A percentile compares a stretch with the other conserved stretches of the same genome.
phyloP scores from a whole-genome alignment of 495 filamentous ascomycete species.

The Aspergillus baeticus region DNA sequence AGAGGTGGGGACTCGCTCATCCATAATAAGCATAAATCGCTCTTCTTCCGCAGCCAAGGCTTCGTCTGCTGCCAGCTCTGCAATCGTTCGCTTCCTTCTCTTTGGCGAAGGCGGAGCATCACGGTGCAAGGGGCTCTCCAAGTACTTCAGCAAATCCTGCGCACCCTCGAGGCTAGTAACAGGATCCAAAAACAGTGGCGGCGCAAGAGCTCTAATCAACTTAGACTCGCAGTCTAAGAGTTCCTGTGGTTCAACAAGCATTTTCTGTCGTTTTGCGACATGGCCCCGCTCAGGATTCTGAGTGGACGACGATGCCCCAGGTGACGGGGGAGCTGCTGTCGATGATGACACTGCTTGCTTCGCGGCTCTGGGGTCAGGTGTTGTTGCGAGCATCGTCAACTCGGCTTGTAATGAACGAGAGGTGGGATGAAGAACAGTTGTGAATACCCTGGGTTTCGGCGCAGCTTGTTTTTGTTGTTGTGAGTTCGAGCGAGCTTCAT shows the following conservation, averaged over 20 bases:
- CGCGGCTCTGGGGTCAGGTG: conserved; percentile 55
- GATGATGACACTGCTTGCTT: conserved; percentile 46
- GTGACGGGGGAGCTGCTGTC: conserved; percentile 55
- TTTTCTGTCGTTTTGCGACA: conserved; percentile 71
- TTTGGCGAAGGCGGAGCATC: conserved; percentile 79
- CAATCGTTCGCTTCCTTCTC: conserved; percentile 86
- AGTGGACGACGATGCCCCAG: conserved; percentile 62
- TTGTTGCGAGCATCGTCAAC: conserved; percentile 70
- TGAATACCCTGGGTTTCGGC: conserved; percentile 64
- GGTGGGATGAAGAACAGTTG: conserved; percentile 84
- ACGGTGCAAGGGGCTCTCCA: conserved; percentile 73
- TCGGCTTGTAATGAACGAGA: conserved; percentile 70
- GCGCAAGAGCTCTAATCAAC: conserved; percentile 65
- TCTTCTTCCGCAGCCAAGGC: conserved; percentile 85
- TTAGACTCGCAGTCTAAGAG: conserved; percentile 72
- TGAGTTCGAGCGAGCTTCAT: conserved; percentile 39
- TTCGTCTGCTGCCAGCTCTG: conserved; percentile 92
- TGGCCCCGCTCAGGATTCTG: conserved; percentile 40
- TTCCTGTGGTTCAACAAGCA: conserved; percentile 69
- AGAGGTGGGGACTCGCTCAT: conserved; percentile 69
- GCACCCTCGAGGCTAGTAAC: conserved; percentile 65
- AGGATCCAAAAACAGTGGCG: conserved; percentile 74
- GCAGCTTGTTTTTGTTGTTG: conserved; percentile 50
- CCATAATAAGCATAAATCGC: conserved; percentile 87
- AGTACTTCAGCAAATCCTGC: conserved; percentile 62